Conservation (phyloP, 2,329 filamentous ascomycete species). For the Fusarium tanahbumbuense region DNA sequence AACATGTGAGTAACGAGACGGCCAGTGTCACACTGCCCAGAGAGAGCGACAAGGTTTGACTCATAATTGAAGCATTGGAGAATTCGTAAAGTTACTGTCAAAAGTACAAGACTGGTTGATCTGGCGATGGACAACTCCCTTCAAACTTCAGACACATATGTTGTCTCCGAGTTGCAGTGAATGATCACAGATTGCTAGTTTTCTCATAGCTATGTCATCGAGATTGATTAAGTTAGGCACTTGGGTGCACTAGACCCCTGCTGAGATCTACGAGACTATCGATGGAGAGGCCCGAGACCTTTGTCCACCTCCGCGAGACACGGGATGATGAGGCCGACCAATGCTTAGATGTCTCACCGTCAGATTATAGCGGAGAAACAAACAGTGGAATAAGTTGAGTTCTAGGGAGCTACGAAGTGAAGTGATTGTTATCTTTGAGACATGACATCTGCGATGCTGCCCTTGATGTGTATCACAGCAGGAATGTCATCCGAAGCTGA, state of each 20-base stretch:
- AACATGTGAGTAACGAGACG: conserved; percentile 45
- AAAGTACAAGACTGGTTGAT: background rate
- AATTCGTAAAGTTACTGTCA: too few species aligned
- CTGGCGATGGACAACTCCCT: background rate
- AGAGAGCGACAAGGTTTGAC: conserved; percentile 14
- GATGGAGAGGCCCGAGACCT: background rate
- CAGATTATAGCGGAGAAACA: background rate
- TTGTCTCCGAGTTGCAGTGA: background rate
- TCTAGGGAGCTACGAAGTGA: background rate
- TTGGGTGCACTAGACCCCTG: background rate
- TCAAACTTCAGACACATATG: fast-evolving
- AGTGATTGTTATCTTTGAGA: background rate
- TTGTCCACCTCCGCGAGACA: background rate
- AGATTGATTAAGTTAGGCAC: background rate
- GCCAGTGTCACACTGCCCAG: conserved; percentile 48
- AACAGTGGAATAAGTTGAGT: background rate
- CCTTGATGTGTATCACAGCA: background rate
- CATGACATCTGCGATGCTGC: background rate
- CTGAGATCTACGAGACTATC: background rate
- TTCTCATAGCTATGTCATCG: background rate
- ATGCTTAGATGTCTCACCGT: background rate
- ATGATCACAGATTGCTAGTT: background rate
- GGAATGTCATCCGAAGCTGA: too few species aligned
- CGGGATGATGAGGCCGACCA: background rate
- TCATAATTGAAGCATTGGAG: background rate